Conservation (phyloP, 495 filamentous ascomycete genomes). For the Aspergillus incahuasiensis region DNA sequence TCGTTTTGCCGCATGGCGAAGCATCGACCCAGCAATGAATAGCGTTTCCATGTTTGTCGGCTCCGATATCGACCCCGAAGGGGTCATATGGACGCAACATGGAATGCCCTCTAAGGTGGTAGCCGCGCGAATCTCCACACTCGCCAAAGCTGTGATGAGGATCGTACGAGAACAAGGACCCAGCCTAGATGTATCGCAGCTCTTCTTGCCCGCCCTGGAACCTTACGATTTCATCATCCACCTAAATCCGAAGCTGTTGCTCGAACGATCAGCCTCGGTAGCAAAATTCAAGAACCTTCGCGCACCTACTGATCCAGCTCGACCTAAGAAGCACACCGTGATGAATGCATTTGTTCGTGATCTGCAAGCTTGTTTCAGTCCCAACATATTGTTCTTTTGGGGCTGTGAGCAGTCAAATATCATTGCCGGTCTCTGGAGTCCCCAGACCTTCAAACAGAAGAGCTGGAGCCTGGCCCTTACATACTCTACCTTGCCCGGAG, state of each 20-base stretch:
- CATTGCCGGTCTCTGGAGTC: conserved; percentile 82
- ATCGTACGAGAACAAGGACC: conserved; percentile 53
- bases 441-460: conserved; percentile 46
- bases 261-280: conserved; percentile 20
- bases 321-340: conserved; percentile 32
- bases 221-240: conserved; percentile 86
- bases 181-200: conserved; percentile 49
- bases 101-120: conserved; percentile 71
- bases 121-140: conserved; percentile 72
- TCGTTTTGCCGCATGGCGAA: conserved; percentile 70
- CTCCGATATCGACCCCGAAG: conserved; percentile 69
- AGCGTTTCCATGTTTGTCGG: conserved; percentile 76
- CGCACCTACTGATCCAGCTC: conserved; percentile 15
- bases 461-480: conserved; percentile 63
- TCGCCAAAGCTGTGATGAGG: conserved; percentile 68
- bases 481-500: conserved; percentile 60
- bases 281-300: conserved; percentile 70
- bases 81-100: conserved; percentile 72
- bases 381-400: conserved; percentile 70
- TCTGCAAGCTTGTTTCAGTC: conserved; percentile 55
- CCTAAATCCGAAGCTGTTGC: conserved; percentile 49
- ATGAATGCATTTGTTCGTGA: conserved; percentile 52
- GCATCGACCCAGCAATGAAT: conserved; percentile 84
- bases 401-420: conserved; percentile 50
- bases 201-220: conserved; percentile 64